Evolutionary conservation across 2,329 filamentous ascomycete genomes (phyloP), one percentile per base, ranked within the genome.

Genomic region (Cladophialophora psammophila): DNA sequence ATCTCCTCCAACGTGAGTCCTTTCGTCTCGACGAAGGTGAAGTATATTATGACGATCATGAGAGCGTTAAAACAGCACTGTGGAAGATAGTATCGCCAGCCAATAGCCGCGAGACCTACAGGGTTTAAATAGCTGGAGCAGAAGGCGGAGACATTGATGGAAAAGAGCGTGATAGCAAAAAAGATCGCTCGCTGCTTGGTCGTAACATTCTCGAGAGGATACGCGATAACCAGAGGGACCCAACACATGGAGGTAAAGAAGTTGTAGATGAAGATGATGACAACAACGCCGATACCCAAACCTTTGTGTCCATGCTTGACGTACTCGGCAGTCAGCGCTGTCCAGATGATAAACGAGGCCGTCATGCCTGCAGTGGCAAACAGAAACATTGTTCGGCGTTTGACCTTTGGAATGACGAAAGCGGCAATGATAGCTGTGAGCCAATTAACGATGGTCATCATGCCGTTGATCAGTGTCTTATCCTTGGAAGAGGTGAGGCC

Each of bases 331-430:
- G 35, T 40, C 20, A 9, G 34, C 18, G 13, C 45, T 9, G 63
- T 65, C 38, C 40, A 53, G 34, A 62, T 26, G 35, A 52, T 50
- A 36, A 38, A 65, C 9, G 57, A 10, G 34, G 62, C 5, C 26
- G 61, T 20, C 76, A 78, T 78, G 64, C 76, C 74, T 45, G 71
- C 71, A 8, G 77, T 80, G 13, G 78, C 73, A 32, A 74, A 64
- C 15, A 88, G 76, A 80, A 88, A 88, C 65, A 86, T 81, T 10
- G 85, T 81, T 48, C 86, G 83, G 53, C 86, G 83, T 67, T 85
- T 86, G 69, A 86, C 77, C 61, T 78, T 79, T 76, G 88, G 85
- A 69, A 87, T 81, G 5, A 86, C 78, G 72, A 86, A 77, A 52
- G 85, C 87, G n/a, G 32, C 36, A 5, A 34, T 38, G 52, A 56